Conservation (phyloP, 2,329 filamentous ascomycete species). For the Aspergillus fischeri region DNA sequence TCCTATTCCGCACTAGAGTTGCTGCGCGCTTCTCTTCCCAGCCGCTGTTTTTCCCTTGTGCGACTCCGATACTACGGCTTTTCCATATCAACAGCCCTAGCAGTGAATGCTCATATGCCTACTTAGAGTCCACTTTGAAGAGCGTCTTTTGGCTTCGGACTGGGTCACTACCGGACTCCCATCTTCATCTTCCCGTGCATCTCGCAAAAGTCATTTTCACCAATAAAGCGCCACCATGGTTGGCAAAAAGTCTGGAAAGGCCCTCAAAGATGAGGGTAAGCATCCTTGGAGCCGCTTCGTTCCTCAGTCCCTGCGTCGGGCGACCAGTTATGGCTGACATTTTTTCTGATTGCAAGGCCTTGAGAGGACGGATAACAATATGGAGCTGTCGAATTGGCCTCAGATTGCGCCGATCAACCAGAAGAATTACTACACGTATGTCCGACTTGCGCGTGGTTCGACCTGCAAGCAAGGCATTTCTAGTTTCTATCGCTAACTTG, state of each 20-base stretch:
- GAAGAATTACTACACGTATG: slow-evolving; percentile 98
- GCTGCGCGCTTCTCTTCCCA: not conserved
- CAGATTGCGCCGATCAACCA: slow-evolving; percentile 93
- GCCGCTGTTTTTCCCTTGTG: not conserved
- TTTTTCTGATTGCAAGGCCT: slow-evolving; percentile 59
- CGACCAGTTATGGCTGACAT: slow-evolving; percentile 5
- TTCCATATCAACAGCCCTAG: not conserved
- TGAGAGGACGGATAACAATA: slow-evolving; percentile 95
- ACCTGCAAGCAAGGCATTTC: not conserved
- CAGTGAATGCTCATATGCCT: not conserved
- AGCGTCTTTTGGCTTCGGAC: not conserved
- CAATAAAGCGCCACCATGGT: slow-evolving; percentile 48
- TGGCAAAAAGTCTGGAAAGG: slow-evolving; percentile 62
- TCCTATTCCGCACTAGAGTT: not conserved
- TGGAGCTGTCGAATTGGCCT: slow-evolving; percentile 93
- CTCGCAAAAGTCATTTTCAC: not conserved
- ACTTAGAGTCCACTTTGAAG: not conserved
- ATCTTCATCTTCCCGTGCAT: not conserved
- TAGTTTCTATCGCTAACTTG: slow-evolving; percentile 7
- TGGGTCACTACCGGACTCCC: not conserved
- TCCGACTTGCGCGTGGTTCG: slow-evolving; percentile 10
- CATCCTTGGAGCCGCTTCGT: slow-evolving; percentile 1
- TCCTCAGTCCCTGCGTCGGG: not conserved
- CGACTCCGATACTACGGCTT: not conserved
- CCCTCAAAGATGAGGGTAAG: slow-evolving; percentile 57